Percentiles rank a stretch among this genome's conserved stretches.
phyloP scores from a whole-genome alignment of 352 stramenopile genomes.

The Thalassiosira pacifica region DNA sequence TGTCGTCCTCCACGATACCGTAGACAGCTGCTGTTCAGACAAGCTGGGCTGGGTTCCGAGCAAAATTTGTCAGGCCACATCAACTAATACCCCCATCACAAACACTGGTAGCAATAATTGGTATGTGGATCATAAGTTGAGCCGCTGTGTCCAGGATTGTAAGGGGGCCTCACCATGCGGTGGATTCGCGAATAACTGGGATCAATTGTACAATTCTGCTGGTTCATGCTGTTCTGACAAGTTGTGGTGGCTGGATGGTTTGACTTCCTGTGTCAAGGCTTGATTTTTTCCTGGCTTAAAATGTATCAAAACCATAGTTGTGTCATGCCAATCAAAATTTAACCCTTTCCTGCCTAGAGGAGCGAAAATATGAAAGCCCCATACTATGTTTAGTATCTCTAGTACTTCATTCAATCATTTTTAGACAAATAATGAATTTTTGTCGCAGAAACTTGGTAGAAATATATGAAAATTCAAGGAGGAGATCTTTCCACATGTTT shows the following conservation, averaged over 20 bases:
- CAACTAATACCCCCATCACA: slow-evolving; percentile 15
- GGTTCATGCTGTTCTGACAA: slow-evolving; percentile 1
- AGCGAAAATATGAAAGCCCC: too few species aligned
- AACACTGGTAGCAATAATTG: slow-evolving; percentile 1
- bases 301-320: too few species aligned
- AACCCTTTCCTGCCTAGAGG: too few species aligned
- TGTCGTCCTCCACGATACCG: slow-evolving; percentile 15
- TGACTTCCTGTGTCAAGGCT: too few species aligned
- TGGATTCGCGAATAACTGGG: slow-evolving; percentile 8
- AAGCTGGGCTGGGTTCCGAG: slow-evolving; percentile 14
- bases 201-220: slow-evolving; percentile 3
- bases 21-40: slow-evolving; percentile 23
- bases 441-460: too few species aligned
- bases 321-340: too few species aligned
- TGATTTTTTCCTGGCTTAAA: too few species aligned
- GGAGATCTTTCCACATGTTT: too few species aligned
- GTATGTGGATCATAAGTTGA: slow-evolving; percentile 8
- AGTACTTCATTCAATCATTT: too few species aligned
- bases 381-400: too few species aligned
- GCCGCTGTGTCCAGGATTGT: slow-evolving; percentile 22
- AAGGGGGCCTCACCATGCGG: slow-evolving; percentile 12
- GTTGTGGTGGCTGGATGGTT: slow-evolving; percentile 21
- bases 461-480: too few species aligned
- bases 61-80: slow-evolving; percentile 8
- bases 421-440: too few species aligned